Percentiles rank a stretch among this genome's conserved stretches.
Evolutionary conservation across 345 rosid genomes (phyloP).

Genomic region (Boechera divaricarpa): DNA sequence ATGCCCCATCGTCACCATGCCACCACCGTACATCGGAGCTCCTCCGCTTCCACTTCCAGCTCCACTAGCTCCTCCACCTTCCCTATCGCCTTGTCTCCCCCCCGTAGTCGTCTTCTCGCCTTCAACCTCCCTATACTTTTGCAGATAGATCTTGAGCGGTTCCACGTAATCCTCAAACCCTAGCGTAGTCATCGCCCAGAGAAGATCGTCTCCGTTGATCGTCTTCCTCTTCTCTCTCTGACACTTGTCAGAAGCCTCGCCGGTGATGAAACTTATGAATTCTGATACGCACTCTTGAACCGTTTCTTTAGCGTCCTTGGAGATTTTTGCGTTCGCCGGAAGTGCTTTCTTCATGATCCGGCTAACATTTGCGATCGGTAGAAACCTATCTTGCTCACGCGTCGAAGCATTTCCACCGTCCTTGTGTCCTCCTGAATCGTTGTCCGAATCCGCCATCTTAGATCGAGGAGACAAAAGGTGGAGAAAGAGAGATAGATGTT

Average conservation of each 20-base stretch:
- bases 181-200: conserved; percentile 82
- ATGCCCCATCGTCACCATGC: conserved; percentile 21
- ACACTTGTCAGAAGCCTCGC: conserved; percentile 80
- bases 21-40: conserved; percentile 30
- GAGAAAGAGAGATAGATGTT: conserved; percentile 31
- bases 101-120: conserved; percentile 56
- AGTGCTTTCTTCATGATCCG: conserved; percentile 78
- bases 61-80: conserved; percentile 42
- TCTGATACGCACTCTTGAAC: conserved; percentile 83
- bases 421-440: conserved; percentile 63
- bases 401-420: conserved; percentile 53
- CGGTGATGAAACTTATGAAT: conserved; percentile 78
- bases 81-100: conserved; percentile 52
- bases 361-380: conserved; percentile 79
- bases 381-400: conserved; percentile 66
- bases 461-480: conserved; percentile 17
- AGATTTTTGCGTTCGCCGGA: conserved; percentile 77
- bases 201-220: conserved; percentile 76
- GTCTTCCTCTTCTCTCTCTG: conserved; percentile 78
- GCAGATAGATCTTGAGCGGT: conserved; percentile 67
- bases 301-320: conserved; percentile 79
- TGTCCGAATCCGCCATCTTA: conserved; percentile 75
- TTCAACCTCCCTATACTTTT: conserved; percentile 73
- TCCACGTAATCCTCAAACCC: conserved; percentile 81
- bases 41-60: conserved; percentile 40